A percentile compares a stretch with the other conserved stretches of the same genome.
Conservation (phyloP, 148 eudicot species). For the Pharnaceum exiguum region DNA sequence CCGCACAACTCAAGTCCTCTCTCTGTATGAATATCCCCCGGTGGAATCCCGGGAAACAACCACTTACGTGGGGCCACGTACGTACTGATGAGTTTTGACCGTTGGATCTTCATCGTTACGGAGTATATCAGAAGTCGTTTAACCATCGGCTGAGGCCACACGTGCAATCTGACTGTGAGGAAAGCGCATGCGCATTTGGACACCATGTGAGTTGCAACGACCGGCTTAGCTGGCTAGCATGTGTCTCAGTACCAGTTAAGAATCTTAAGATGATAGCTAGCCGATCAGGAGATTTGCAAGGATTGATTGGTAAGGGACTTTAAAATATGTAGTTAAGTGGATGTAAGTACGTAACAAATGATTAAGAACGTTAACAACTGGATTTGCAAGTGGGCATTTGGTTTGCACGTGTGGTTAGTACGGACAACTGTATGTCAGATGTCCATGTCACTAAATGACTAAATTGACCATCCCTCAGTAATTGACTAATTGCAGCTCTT, state of each 20-base stretch:
- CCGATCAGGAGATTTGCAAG: slow-evolving; percentile 13
- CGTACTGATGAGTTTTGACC: background rate
- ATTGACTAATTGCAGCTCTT: too few relatives aligned
- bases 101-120: slow-evolving; percentile 3
- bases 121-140: too few relatives aligned
- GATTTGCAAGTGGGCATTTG: slow-evolving; percentile 17
- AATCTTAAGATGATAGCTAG: slow-evolving; percentile 24
- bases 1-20: background rate
- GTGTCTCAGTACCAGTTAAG: slow-evolving; percentile 9
- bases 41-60: slow-evolving; percentile 1
- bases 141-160: slow-evolving; percentile 5
- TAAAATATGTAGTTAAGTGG: too few relatives aligned
- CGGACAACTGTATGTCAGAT: background rate
- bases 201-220: slow-evolving; percentile 29
- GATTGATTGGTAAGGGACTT: too few relatives aligned
- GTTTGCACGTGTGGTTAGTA: slow-evolving; percentile 26
- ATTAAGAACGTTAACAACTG: background rate
- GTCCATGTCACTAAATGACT: background rate
- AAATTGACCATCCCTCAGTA: too few relatives aligned
- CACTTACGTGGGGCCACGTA: slow-evolving; percentile 16
- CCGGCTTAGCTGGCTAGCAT: slow-evolving; percentile 28
- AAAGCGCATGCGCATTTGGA: slow-evolving; percentile 1
- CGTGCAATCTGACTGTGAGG: slow-evolving; percentile 12
- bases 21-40: background rate
- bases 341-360: too few relatives aligned